Evolutionary conservation across 2,329 filamentous ascomycete species (phyloP).

Genomic region (Neophaeococcomyces aloes): DNA sequence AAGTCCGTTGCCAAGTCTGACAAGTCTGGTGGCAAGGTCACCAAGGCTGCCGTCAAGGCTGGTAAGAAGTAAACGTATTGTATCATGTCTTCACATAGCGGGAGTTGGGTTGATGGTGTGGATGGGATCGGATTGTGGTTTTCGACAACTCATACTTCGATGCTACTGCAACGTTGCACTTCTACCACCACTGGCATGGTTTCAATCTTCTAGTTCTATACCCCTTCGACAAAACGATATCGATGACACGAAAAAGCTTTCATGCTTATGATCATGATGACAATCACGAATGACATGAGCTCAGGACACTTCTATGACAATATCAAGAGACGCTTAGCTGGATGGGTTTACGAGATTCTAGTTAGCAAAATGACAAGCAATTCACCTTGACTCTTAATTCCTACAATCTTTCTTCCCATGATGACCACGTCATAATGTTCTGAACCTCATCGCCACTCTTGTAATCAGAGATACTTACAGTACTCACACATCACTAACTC

Average conservation of each 20-base stretch:
- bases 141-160: slow-evolving; percentile 1
- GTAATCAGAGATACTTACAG: no score
- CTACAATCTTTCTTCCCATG: no score
- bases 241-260: no score
- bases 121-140: slow-evolving; percentile 9
- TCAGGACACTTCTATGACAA: slow-evolving; percentile 1
- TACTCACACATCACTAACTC: no score
- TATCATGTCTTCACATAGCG: slow-evolving; percentile 3
- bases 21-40: slow-evolving; percentile 50
- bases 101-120: slow-evolving; percentile 9
- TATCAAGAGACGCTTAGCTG: background rate
- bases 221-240: background rate
- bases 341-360: slow-evolving; percentile 8
- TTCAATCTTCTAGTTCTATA: slow-evolving; percentile 7
- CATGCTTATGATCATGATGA: slow-evolving; percentile 6
- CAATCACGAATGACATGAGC: slow-evolving; percentile 7
- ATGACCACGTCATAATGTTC: no score
- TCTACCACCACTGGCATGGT: slow-evolving; percentile 4
- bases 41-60: slow-evolving; percentile 26
- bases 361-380: background rate
- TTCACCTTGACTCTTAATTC: no score
- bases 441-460: no score
- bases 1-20: slow-evolving; percentile 66
- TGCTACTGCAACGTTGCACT: slow-evolving; percentile 6
- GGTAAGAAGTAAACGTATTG: slow-evolving; percentile 19